phyloP scores from a whole-genome alignment of 2,329 filamentous ascomycete genomes.

The Pseudocercospora fijiensis region DNA sequence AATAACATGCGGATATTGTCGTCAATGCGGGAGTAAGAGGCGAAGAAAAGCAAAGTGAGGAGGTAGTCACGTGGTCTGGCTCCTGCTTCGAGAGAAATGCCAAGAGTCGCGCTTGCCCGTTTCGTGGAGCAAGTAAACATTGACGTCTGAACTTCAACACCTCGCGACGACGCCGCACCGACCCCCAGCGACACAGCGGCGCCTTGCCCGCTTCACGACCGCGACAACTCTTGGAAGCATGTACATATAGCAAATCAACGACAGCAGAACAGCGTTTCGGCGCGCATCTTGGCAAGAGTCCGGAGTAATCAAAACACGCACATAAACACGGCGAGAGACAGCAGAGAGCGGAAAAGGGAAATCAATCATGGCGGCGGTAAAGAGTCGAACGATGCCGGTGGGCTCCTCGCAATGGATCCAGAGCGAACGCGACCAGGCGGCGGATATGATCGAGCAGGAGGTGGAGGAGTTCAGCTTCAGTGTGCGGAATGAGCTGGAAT shows the following conservation, averaged over 20 bases:
- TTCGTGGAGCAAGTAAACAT: not conserved
- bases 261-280: constrained; percentile 13
- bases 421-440: constrained; percentile 76
- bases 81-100: not conserved
- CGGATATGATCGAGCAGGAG: constrained; percentile 74
- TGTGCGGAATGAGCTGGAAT: constrained; percentile 90
- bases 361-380: constrained; percentile 30
- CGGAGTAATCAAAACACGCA: constrained; percentile 19
- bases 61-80: not conserved
- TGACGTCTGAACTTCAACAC: not conserved
- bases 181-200: constrained; percentile 11
- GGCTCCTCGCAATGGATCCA: constrained; percentile 67
- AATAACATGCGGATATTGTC: not conserved
- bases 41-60: not conserved
- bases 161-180: not conserved
- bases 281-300: constrained; percentile 15
- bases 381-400: constrained; percentile 31
- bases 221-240: constrained; percentile 20
- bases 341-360: not conserved
- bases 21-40: not conserved
- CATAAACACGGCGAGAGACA: constrained; percentile 7
- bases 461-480: constrained; percentile 91
- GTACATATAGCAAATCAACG: constrained; percentile 22
- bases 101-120: not conserved
- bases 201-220: constrained; percentile 13